Evolutionary conservation across 2,329 filamentous ascomycete genomes (phyloP), one percentile per base, ranked within the genome.

Genomic region (Pseudocercospora macadamiae): DNA sequence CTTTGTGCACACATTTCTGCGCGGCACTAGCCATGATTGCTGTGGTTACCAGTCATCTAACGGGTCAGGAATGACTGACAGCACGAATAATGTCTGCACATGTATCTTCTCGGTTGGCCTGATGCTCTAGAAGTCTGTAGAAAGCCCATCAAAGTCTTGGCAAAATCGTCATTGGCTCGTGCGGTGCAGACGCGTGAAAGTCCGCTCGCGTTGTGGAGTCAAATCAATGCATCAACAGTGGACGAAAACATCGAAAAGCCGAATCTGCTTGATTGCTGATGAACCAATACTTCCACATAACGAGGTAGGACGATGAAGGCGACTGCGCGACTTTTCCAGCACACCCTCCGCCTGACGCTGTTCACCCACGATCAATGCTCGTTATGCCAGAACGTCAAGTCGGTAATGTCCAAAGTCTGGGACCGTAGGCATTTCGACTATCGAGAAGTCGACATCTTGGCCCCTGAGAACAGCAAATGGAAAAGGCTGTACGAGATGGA

Each of bases 1-100:
- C 92, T 77, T 96, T 93, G 80, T 97, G 95, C 59, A 97, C 91
- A 76, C 95, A 99, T 80, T 96, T 97, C 70, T 87, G 84, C 58
- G 88, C n/a, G n/a, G n/a, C 16, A 18, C 16, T n/a, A 14, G 47
- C 81, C 87, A 90, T 90, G 18, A 19, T 55, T 36, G 25, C 1
- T 34, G 26, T 19, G 6, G 28, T 30, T 3, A 9, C 3, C 8
- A 21, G 47, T 6, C 14, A 49, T 4, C 3, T 16, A 30, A n/a
- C n/a, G n/a, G n/a, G n/a, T 49, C 7, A 19, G 16, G 47, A 32
- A 12, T 16, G 26, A 49, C 9, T 19, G 6, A 34, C 26, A 30
- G 8, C 10, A n/a, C 19, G 10, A n/a, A 19, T 23, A 47, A 25
- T 9, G 21, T 9, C n/a, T n/a, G n/a, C n/a, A n/a, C n/a, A 18